Percentiles rank a stretch among this genome's conserved stretches.
Conservation (phyloP, 306 rosid genomes). For the Lablab purpureus region DNA sequence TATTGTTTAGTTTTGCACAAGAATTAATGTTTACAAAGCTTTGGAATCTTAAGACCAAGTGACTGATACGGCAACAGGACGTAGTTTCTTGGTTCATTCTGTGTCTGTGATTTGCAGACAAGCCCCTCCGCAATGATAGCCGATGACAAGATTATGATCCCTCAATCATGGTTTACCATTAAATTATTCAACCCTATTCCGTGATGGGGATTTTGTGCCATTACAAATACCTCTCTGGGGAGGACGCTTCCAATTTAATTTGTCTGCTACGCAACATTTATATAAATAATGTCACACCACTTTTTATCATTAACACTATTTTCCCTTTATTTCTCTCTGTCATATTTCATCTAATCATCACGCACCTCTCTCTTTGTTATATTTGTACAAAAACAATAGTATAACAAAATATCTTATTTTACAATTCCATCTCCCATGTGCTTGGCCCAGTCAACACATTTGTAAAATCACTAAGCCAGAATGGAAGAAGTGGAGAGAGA, state of each 20-base stretch:
- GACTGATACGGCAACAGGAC: constrained; percentile 43
- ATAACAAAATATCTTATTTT: neutral
- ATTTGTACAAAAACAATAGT: neutral
- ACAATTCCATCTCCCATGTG: constrained; percentile 70
- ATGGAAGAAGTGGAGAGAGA: neutral
- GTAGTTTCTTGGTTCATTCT: constrained; percentile 59
- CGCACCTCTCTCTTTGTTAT: neutral
- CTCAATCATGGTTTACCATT: constrained; percentile 57
- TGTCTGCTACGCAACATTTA: constrained; percentile 51
- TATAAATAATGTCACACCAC: neutral
- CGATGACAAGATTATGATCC: constrained; percentile 68
- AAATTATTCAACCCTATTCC: constrained; percentile 17
- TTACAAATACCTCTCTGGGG: constrained; percentile 34
- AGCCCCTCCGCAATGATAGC: constrained; percentile 61
- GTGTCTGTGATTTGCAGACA: constrained; percentile 68
- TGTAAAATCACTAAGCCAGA: neutral
- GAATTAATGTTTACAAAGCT: constrained; percentile 65
- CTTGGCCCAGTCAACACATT: constrained; percentile 52
- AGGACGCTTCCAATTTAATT: constrained; percentile 43
- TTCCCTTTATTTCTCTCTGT: neutral
- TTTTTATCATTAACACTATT: neutral
- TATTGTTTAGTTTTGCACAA: constrained; percentile 48
- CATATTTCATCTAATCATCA: neutral
- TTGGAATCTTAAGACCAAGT: constrained; percentile 51
- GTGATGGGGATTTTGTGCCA: constrained; percentile 41